Conservation (phyloP, 331 rosid species). For the Erythrophleum ivorense region DNA sequence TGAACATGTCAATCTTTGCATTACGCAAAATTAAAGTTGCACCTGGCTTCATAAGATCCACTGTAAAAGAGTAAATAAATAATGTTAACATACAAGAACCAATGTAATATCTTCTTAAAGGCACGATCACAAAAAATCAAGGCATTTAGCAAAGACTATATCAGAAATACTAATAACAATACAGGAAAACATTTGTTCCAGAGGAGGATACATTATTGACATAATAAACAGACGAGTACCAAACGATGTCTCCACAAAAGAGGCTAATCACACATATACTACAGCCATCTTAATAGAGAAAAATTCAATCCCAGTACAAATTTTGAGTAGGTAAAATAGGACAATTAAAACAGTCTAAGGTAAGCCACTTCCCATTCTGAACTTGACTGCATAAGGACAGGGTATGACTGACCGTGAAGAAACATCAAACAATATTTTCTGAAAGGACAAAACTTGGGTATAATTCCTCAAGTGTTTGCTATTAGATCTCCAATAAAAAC, state of each 20-base stretch:
- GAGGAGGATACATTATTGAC: not conserved
- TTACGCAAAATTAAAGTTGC: slow-evolving; percentile 73
- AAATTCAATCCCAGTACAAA: not conserved
- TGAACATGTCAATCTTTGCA: slow-evolving; percentile 94
- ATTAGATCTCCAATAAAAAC: not conserved
- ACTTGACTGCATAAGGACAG: not conserved
- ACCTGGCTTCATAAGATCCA: slow-evolving; percentile 69
- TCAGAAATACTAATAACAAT: not conserved
- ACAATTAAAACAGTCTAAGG: not conserved
- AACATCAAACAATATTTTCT: not conserved
- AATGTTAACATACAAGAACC: not conserved
- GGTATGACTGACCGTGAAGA: not conserved
- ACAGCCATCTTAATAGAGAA: not conserved
- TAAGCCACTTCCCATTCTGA: not conserved
- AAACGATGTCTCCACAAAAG: not conserved
- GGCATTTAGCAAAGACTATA: not conserved
- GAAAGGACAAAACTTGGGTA: not conserved
- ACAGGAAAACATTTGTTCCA: not conserved
- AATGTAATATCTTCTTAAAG: not conserved
- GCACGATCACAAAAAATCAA: not conserved
- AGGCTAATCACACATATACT: not conserved
- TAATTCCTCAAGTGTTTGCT: not conserved
- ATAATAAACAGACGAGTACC: not conserved
- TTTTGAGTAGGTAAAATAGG: not conserved
- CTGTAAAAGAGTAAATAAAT: slow-evolving; percentile 48